Base-by-base conservation (phyloP, 2,329 filamentous ascomycete species). In the Ophiostoma triangulosporum region DNA sequence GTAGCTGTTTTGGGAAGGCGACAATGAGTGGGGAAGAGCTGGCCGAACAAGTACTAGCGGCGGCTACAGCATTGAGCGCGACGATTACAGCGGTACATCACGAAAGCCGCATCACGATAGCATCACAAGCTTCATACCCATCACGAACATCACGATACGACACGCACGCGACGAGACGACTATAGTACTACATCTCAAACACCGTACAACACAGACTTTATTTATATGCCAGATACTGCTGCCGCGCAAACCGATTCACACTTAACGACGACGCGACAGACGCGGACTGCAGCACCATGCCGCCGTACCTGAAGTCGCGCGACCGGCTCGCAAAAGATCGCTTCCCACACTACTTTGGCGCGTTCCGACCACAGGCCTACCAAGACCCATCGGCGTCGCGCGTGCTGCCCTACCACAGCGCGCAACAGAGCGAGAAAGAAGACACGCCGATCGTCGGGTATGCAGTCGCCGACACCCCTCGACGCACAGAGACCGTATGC, bases 311-410 rank as follows among this genome's bases (percentile, higher is more conserved):
- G 9, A 66, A 71, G 43, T 65, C 69, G 31, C 64, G 80, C 53
- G 75, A 78, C 53, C 75, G 75, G 58, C 67, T 86, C n/a, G 68
- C 80, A 24, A 88, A 87, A 64, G 81, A 88, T 50, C 75, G 77
- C 53, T 88, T 94, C 63, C 71, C 81, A 2, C 66, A 69, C 35
- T 75, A 83, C 57, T 88, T 94, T 66, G 73, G 75, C 22, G 75
- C 73, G 31, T 73, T 86, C 45, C 85, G 86, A 65, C 84, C 82
- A 22, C 82, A 86, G 61, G 74, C 77, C 17, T 93, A 93, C 68
- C 74, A 75, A 58, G 83, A 87, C 61, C 76, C 77, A 2, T 71
- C 71, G 14, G 45, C 54, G 1, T 26, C 67, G 72, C 33, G 69
- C 14, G 48, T 48, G 1, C 36, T 57, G 27, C 15, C 53, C 20